phyloP scores from a whole-genome alignment of 352 stramenopile species.

The Globisporangium irregulare region DNA sequence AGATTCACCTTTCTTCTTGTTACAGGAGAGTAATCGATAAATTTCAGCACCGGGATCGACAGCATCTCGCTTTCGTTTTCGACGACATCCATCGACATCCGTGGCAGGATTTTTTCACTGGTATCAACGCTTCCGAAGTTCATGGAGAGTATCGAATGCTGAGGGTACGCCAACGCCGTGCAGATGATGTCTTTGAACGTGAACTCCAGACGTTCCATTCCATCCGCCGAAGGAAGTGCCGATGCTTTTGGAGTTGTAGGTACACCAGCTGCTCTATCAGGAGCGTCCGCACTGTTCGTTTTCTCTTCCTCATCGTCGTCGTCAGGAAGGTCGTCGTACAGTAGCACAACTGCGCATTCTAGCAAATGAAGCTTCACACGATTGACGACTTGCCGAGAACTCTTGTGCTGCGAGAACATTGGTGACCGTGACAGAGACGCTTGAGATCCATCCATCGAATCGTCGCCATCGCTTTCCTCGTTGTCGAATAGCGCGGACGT shows the following conservation, averaged over 20 bases:
- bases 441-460: not conserved
- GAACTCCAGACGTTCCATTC: conserved; percentile 65
- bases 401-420: conserved; percentile 1
- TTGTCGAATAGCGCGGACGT: conserved; percentile 63
- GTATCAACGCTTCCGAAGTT: conserved; percentile 63
- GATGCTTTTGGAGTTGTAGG: conserved; percentile 29
- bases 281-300: conserved; percentile 16
- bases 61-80: conserved; percentile 64
- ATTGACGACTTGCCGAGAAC: conserved; percentile 44
- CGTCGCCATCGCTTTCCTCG: conserved; percentile 26
- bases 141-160: conserved; percentile 46
- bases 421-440: conserved; percentile 10
- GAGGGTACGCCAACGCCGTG: conserved; percentile 58
- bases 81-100: conserved; percentile 69
- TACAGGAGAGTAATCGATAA: conserved; percentile 57
- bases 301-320: conserved; percentile 37
- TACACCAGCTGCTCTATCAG: conserved; percentile 25
- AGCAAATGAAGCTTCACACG: conserved; percentile 79
- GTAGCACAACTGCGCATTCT: conserved; percentile 62
- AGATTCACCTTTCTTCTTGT: conserved; percentile 58
- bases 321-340: conserved; percentile 81
- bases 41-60: conserved; percentile 54
- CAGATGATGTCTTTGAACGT: conserved; percentile 70
- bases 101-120: conserved; percentile 68
- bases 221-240: conserved; percentile 49